These are phyloP conservation scores for Sporothrix sp. DNA, from an alignment of 2,329 filamentous ascomycete genomes.

Conservation along the genomic window DNA sequence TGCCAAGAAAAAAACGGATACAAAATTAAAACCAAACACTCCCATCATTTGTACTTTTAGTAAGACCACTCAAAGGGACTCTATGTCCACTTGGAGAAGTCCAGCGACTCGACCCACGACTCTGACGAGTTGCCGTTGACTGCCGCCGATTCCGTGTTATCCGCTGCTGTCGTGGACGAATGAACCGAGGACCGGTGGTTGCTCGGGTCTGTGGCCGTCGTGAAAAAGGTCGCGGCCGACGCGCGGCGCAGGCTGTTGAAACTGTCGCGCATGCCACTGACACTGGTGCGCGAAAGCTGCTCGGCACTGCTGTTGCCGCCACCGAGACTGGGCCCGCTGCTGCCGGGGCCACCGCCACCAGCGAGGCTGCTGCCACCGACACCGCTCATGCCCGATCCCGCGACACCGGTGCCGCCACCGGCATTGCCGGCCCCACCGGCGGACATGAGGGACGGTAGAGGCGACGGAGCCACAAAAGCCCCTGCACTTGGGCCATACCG, in stretches of 20 bases:
- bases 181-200: slow-evolving; percentile 51
- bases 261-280: slow-evolving; percentile 48
- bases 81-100: slow-evolving; percentile 40
- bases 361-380: slow-evolving; percentile 11
- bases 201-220: slow-evolving; percentile 41
- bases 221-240: slow-evolving; percentile 58
- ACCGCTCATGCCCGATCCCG: slow-evolving; percentile 17
- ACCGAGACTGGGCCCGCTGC: not conserved
- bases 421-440: not conserved
- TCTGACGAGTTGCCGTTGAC: slow-evolving; percentile 24
- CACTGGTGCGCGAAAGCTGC: slow-evolving; percentile 14
- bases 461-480: slow-evolving; percentile 21
- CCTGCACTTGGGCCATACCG: slow-evolving; percentile 39
- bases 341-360: not conserved
- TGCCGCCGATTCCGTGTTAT: slow-evolving; percentile 41
- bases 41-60: too few species aligned
- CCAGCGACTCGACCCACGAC: slow-evolving; percentile 35
- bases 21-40: not conserved
- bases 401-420: not conserved
- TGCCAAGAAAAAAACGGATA: not conserved
- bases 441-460: slow-evolving; percentile 25
- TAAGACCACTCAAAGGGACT: not conserved
- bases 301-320: slow-evolving; percentile 8
- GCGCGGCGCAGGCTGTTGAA: slow-evolving; percentile 50
- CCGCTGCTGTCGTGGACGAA: slow-evolving; percentile 27